Base-by-base conservation (phyloP, 495 filamentous ascomycete species). In the Xylaria grammica region DNA sequence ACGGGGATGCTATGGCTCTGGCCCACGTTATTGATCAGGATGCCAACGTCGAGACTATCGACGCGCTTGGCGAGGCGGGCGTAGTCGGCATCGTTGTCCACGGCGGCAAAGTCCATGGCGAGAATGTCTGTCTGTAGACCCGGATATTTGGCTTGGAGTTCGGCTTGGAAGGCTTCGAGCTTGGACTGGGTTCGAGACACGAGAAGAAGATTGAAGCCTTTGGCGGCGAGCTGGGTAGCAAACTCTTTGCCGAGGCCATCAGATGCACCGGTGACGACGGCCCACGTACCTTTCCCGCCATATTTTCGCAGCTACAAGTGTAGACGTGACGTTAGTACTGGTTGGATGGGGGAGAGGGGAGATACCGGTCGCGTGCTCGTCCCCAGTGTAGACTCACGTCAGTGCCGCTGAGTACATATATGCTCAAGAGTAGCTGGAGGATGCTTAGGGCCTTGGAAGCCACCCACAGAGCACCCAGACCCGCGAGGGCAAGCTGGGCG, bases 161-260 rank as follows among this genome's bases (percentile, higher is more conserved):
- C 91, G 45, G 84, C 76, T 55, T 90, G 87, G 29, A 99, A 84
- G 3, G 86, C 71, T 53, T 89, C 85, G 60, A 99, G 87, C 76
- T 99, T 99, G 26, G 91, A 91, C 66, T 89, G 84, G 24, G 96
- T 98, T 50, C 96, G 95, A 8, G 96, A 97, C 62, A 99, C 87
- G 60, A 99, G 91, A 34, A 98, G 77, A 59, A 97, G 75, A 77
- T 97, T 97, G 86, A 93, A 98, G 67, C 93, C 93, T 72, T 93
- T 91, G 38, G 82, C 79, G n/a, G 95, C 93, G 60, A 98, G 87
- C 74, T 97, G 93, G 61, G 90, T 81, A 50, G 94, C 91, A 73
- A 91, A 99, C 82, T 98, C 95, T 81, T 97, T 97, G 71, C 96
- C 96, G 58, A 99, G 87, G 66, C 96, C 96, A 80, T 98, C 95